A percentile compares a stretch with the other conserved stretches of the same genome.
Conservation (phyloP, 2,329 filamentous ascomycete genomes). For the Colletotrichum destructivum region DNA sequence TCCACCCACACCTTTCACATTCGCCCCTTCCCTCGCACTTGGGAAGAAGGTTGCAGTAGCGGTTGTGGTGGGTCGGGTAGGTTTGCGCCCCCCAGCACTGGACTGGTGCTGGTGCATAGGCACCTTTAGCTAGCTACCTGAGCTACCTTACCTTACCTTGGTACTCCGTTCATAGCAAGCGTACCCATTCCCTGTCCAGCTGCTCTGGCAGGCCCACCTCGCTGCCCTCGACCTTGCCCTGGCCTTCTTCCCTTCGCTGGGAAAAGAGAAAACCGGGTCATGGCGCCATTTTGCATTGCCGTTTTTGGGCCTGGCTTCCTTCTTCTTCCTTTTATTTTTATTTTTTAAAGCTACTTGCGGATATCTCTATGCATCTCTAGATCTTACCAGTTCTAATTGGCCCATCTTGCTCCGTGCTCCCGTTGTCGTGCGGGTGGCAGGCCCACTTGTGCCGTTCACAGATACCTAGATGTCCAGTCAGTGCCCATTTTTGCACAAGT, state of each 20-base stretch:
- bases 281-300: constrained; percentile 16
- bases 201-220: too few species aligned
- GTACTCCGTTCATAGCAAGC: not conserved
- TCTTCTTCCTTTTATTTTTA: not conserved
- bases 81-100: constrained; percentile 17
- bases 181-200: not conserved
- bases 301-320: constrained; percentile 7
- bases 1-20: not conserved
- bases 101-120: not conserved
- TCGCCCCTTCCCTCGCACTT: constrained; percentile 14
- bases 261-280: not conserved
- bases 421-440: constrained; percentile 26
- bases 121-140: too few species aligned
- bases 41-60: constrained; percentile 42
- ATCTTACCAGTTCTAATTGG: constrained; percentile 16
- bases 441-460: constrained; percentile 14
- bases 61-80: constrained; percentile 32
- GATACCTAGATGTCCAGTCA: not conserved
- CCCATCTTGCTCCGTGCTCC: constrained; percentile 3
- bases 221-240: not conserved
- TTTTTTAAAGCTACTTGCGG: constrained; percentile 30
- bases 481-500: constrained; percentile 18
- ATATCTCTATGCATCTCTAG: constrained; percentile 14
- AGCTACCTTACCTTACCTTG: too few species aligned
- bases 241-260: not conserved